Base-by-base conservation (phyloP, 805 yeast genomes). In the Priceomyces carsonii region DNA sequence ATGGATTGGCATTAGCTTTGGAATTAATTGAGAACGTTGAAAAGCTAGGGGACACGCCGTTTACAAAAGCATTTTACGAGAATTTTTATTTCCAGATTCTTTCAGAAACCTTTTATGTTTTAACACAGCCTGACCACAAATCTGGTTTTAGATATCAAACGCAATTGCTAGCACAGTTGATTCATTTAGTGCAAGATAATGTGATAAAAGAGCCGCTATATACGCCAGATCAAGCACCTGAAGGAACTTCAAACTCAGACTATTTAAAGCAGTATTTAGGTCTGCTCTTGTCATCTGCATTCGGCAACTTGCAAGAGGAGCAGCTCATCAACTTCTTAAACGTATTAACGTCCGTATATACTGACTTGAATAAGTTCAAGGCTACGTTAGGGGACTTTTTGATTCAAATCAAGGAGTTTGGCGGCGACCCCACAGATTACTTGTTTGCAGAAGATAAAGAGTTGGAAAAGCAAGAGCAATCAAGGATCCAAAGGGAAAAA, bases 91-190 rank as follows among this genome's bases (percentile, higher is more conserved):
- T 88, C 73, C 83, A 87, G 33, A 88, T 93, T 39, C 75, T 93
- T 43, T 80, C 93, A 39, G 99, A 93, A 59, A 85, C 95, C 1
- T 93, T 93, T 58, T 85, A 77, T 52, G 98, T 93, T 20, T 73
- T 93, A 38, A 93, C 99, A 3, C 98, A 93, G 60, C 82, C 96
- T 6, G 99, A 93, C 62, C 99, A 93, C 63, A 91, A 93, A 66
- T 87, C 98, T 18, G 98, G 98, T 1, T 93, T 93, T 69, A 78
- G 83, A 43, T 75, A 81, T 48, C 99, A 93, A 66, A 75, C 95
- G 6, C 84, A 85, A 53, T 71, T 95, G 44, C 73, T 93, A 50
- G 82, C 95, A 39, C 85, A 81, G 57, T 73, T 93, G 64, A 79
- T 93, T 44, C 85, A 85, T 40, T 69, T 91, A 42, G 93, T 91